Percentiles rank a stretch among this genome's conserved stretches.
Conservation (phyloP, 306 rosid species). For the Quercus suber region DNA sequence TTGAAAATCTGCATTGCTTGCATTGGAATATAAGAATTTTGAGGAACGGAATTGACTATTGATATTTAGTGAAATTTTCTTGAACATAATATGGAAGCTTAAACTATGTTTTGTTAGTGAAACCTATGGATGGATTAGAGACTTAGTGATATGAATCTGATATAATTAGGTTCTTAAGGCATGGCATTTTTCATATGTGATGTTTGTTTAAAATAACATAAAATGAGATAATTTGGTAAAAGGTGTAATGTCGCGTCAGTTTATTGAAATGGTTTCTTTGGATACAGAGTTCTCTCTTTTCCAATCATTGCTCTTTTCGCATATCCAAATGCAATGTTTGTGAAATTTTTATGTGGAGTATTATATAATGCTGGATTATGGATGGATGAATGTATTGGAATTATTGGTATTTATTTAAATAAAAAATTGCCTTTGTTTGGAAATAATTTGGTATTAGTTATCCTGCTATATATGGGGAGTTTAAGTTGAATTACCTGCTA, state of each 20-base stretch:
- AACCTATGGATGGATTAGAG: neutral
- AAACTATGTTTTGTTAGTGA: neutral
- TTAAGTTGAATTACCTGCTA: neutral
- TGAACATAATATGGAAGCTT: neutral
- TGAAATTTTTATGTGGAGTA: neutral
- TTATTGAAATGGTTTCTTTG: no score
- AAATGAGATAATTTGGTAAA: neutral
- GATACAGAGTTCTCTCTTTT: neutral
- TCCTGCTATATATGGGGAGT: neutral
- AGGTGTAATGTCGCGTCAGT: neutral
- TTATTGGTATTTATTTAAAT: neutral
- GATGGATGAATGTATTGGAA: neutral
- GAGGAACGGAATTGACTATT: neutral
- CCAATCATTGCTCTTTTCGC: neutral
- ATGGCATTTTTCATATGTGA: neutral
- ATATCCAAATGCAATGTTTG: neutral
- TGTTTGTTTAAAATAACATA: neutral
- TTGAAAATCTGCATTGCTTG: neutral
- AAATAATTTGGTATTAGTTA: neutral
- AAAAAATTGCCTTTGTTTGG: neutral
- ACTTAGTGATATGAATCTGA: neutral
- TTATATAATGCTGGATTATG: neutral
- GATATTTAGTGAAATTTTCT: neutral
- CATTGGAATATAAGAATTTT: neutral
- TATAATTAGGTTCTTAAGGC: neutral